phyloP scores from a whole-genome alignment of 2,329 filamentous ascomycete genomes.

The Parascedosporium putredinis region DNA sequence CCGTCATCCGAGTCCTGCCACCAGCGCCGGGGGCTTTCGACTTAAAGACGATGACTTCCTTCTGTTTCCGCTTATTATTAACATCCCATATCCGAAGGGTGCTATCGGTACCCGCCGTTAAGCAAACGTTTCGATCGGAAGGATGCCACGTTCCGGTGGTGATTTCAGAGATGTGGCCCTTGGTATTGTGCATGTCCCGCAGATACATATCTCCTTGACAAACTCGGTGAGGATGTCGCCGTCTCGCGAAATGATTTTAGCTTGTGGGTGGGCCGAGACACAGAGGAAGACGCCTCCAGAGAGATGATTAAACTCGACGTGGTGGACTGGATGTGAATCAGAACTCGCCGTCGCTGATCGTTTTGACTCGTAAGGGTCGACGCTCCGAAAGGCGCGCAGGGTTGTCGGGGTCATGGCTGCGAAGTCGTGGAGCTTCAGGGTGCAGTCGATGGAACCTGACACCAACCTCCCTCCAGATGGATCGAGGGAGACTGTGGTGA shows the following conservation, averaged over 20 bases:
- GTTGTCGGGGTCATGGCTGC: slow-evolving; percentile 92
- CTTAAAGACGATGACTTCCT: slow-evolving; percentile 92
- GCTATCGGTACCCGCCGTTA: slow-evolving; percentile 89
- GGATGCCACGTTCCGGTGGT: slow-evolving; percentile 88
- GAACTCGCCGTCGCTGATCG: slow-evolving; percentile 48
- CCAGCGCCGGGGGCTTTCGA: slow-evolving; percentile 80
- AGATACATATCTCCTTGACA: slow-evolving; percentile 98
- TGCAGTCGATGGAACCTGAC: slow-evolving; percentile 86
- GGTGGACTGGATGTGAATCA: slow-evolving; percentile 82
- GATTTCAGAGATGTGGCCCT: slow-evolving; percentile 88
- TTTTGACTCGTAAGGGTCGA: slow-evolving; percentile 78
- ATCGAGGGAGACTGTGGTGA: slow-evolving; percentile 78
- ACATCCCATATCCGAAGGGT: slow-evolving; percentile 96
- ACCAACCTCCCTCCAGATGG: slow-evolving; percentile 74
- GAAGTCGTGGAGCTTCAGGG: slow-evolving; percentile 88
- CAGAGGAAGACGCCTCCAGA: slow-evolving; percentile 75
- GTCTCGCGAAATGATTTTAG: slow-evolving; percentile 80
- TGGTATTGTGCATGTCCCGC: slow-evolving; percentile 94
- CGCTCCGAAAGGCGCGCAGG: slow-evolving; percentile 80
- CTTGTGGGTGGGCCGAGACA: slow-evolving; percentile 79
- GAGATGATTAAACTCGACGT: slow-evolving; percentile 75
- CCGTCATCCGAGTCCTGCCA: slow-evolving; percentile 87
- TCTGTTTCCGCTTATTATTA: slow-evolving; percentile 81
- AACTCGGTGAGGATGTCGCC: slow-evolving; percentile 81
- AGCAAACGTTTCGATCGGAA: slow-evolving; percentile 69